These are phyloP conservation scores for Podospora fimiseda DNA, from an alignment of 495 filamentous ascomycete genomes.

Conservation along the genomic window DNA sequence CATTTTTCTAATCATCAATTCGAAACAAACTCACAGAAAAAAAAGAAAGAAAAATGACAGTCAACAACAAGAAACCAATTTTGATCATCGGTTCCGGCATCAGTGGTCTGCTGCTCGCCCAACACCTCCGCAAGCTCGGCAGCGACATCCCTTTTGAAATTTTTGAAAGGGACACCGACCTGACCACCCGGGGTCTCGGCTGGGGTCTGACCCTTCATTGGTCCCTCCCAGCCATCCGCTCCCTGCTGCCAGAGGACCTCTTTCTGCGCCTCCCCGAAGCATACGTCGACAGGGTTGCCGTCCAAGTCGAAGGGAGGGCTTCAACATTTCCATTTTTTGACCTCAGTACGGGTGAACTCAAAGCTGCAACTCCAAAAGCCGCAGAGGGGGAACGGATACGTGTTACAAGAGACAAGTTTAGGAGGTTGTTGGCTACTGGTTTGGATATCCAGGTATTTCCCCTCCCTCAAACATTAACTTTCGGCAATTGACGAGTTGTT, in stretches of 20 bases:
- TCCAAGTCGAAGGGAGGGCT: conserved; percentile 10
- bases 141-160: conserved; percentile 36
- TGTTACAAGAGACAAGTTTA: conserved; percentile 43
- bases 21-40: too few relatives aligned
- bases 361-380: conserved; percentile 34
- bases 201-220: conserved; percentile 59
- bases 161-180: conserved; percentile 49
- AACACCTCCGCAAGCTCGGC: conserved; percentile 41
- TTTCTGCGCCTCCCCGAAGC: conserved; percentile 42
- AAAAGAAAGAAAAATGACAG: conserved; percentile 5
- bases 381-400: conserved; percentile 45
- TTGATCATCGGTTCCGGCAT: conserved; percentile 55
- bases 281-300: conserved; percentile 34
- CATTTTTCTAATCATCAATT: too few relatives aligned
- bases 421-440: conserved; percentile 42
- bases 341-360: conserved; percentile 42
- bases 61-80: conserved; percentile 11
- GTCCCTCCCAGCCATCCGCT: conserved; percentile 44
- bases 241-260: conserved; percentile 45
- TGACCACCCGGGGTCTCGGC: conserved; percentile 42
- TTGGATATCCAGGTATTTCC: conserved; percentile 38
- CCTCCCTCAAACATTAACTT: too few relatives aligned
- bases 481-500: too few relatives aligned
- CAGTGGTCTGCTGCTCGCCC: conserved; percentile 54
- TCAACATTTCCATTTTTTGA: conserved; percentile 48